Percentiles rank a stretch among this genome's conserved stretches.
Conservation (phyloP, 805 yeast genomes). For the Pichia sporocuriosa region DNA sequence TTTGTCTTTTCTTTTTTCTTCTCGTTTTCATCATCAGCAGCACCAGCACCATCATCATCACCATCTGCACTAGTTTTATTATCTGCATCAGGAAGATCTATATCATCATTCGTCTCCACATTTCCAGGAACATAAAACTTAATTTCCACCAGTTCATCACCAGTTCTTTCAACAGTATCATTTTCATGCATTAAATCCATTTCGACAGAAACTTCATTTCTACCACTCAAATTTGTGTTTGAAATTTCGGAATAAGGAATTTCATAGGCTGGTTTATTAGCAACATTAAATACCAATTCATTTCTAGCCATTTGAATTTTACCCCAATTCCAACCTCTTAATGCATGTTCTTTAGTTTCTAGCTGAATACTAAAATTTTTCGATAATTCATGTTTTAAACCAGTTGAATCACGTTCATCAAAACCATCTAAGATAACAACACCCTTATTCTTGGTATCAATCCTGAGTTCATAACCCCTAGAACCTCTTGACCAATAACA, state of each 20-base stretch:
- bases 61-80: constrained; percentile 25
- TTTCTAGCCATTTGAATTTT: constrained; percentile 85
- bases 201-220: constrained; percentile 90
- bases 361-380: constrained; percentile 64
- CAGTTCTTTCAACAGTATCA: constrained; percentile 56
- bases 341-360: constrained; percentile 83
- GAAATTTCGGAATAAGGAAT: constrained; percentile 74
- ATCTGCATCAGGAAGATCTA: constrained; percentile 19
- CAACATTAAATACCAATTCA: constrained; percentile 79
- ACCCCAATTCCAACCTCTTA: constrained; percentile 99
- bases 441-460: constrained; percentile 84
- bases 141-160: constrained; percentile 95
- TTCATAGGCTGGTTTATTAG: constrained; percentile 87
- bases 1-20: constrained; percentile 39
- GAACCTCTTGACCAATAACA: constrained; percentile 92
- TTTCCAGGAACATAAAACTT: constrained; percentile 91
- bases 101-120: constrained; percentile 41
- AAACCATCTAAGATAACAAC: constrained; percentile 89
- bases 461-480: constrained; percentile 81
- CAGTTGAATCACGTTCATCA: constrained; percentile 72
- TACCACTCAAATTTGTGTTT: constrained; percentile 85
- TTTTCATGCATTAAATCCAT: constrained; percentile 43
- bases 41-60: constrained; percentile 16
- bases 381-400: constrained; percentile 77
- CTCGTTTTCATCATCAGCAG: constrained; percentile 22